Conservation (phyloP, 192 early-diverging fungal genomes). For the Mortierella claussenii region DNA sequence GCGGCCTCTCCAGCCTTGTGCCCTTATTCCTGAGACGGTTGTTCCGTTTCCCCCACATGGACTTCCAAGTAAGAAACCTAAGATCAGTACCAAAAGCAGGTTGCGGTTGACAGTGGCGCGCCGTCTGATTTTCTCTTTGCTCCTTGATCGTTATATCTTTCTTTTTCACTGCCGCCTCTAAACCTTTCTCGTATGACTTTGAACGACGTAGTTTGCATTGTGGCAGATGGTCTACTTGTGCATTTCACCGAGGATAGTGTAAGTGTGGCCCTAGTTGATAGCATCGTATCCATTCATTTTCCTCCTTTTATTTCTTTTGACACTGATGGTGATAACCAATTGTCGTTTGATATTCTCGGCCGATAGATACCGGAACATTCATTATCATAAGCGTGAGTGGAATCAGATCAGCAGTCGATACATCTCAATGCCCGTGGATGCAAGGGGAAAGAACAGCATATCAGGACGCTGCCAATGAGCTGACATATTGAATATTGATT, state of each 20-base stretch:
- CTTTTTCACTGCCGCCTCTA: too few relatives aligned
- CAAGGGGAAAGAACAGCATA: too few relatives aligned
- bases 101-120: too few relatives aligned
- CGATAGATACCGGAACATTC: constrained; percentile 90
- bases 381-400: constrained; percentile 96
- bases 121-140: too few relatives aligned
- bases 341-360: background rate
- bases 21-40: constrained; percentile 65
- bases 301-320: background rate
- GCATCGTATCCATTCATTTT: background rate
- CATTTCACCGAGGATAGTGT: constrained; percentile 86
- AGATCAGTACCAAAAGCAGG: too few relatives aligned
- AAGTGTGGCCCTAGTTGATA: constrained; percentile 31
- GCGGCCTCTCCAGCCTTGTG: constrained; percentile 46
- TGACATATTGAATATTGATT: background rate
- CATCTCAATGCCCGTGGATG: too few relatives aligned
- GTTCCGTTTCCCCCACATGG: constrained; percentile 80
- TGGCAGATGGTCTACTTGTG: constrained; percentile 91
- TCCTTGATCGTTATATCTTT: too few relatives aligned
- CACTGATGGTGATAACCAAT: background rate
- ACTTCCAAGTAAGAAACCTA: constrained; percentile 66
- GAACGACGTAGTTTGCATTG: constrained; percentile 70
- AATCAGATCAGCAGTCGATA: too few relatives aligned
- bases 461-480: background rate
- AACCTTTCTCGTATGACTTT: background rate